Percentiles rank a stretch among this genome's conserved stretches.
Evolutionary conservation across 1,284 basidiomycete genomes (phyloP).

Genomic region (Apiotrichum gracile): DNA sequence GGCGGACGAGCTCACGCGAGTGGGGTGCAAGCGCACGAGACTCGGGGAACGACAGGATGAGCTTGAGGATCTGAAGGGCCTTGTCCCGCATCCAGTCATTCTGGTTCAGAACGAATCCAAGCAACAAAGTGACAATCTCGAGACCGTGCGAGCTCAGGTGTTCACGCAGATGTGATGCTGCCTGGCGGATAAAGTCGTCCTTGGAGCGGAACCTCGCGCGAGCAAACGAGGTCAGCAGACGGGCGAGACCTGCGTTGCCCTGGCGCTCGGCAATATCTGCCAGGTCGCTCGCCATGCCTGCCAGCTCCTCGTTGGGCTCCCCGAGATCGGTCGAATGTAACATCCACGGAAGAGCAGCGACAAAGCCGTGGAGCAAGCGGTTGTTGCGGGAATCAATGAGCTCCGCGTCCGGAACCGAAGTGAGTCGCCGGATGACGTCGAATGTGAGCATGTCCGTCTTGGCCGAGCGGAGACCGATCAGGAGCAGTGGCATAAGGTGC

Average conservation of each 20-base stretch:
- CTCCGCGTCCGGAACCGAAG: constrained; percentile 58
- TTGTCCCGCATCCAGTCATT: constrained; percentile 77
- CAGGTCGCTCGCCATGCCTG: constrained; percentile 69
- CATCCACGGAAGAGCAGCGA: constrained; percentile 81
- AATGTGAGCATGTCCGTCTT: constrained; percentile 64
- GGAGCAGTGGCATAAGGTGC: constrained; percentile 66
- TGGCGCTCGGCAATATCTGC: constrained; percentile 65
- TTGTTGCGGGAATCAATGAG: constrained; percentile 68
- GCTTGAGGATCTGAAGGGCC: constrained; percentile 80
- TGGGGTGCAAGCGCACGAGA: constrained; percentile 66
- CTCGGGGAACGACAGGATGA: constrained; percentile 79
- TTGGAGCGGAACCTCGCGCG: constrained; percentile 83
- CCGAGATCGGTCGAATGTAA: constrained; percentile 69
- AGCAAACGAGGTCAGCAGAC: constrained; percentile 83
- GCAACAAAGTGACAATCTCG: constrained; percentile 71
- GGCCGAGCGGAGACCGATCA: constrained; percentile 76
- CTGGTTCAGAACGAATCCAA: constrained; percentile 79
- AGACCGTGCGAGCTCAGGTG: constrained; percentile 60
- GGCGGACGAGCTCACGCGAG: constrained; percentile 83
- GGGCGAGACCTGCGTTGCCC: constrained; percentile 64
- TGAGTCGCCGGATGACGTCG: constrained; percentile 61
- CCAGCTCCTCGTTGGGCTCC: constrained; percentile 57
- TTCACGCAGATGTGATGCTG: constrained; percentile 74
- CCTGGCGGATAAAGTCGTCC: constrained; percentile 90
- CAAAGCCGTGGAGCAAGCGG: constrained; percentile 76